Evolutionary conservation across 2,329 filamentous ascomycete genomes (phyloP), one percentile per base, ranked within the genome.

Genomic region (Chrysosphaeria jannelii): DNA sequence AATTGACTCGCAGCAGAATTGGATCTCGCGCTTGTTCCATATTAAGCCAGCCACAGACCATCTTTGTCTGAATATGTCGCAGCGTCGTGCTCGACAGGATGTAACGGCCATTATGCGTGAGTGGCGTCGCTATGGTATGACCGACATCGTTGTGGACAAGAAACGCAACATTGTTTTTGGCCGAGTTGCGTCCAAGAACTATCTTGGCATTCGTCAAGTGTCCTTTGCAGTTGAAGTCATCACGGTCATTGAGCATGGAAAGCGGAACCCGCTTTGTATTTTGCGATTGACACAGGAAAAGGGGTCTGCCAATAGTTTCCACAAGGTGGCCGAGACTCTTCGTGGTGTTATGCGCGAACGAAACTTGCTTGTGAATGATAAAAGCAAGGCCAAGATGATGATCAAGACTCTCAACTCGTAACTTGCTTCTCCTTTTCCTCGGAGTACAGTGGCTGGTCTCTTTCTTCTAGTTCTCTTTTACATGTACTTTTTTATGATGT

Each of bases 231-330:
- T 67, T 18, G 76, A 91, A 40, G 57, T 91, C 29, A 88, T 88
- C 47, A 76, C 70, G 2, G 69, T 89, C 18, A 69, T 89, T 30
- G 74, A 90, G 45, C 71, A 85, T 37, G 74, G 74, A 22, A 67
- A 61, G 35, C 66, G 63, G 31, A 65, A 62, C 21, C 67, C 67
- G 22, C 55, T 91, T 25, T 72, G 69, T 40, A 64, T 91, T 31
- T 63, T 74, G 14, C 68, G 75, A 17, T 75, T 91, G 40, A 81
- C 72, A 2, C 79, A 91, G 38, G 76, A 85, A 38, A 67, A 67
- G 27, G 85, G 81, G n/a, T 79, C 81, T 2, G 78, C 75, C 18
- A 85, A 70, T 35, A 85, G 71, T 34, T 89, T 93, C 46, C 59
- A 75, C 39, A 66, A 63, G 37, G 71, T 90, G 7, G 59, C 88